Percentiles rank a stretch among this genome's conserved stretches.
Conservation (phyloP, 345 rosid species). For the Balakata baccata region DNA sequence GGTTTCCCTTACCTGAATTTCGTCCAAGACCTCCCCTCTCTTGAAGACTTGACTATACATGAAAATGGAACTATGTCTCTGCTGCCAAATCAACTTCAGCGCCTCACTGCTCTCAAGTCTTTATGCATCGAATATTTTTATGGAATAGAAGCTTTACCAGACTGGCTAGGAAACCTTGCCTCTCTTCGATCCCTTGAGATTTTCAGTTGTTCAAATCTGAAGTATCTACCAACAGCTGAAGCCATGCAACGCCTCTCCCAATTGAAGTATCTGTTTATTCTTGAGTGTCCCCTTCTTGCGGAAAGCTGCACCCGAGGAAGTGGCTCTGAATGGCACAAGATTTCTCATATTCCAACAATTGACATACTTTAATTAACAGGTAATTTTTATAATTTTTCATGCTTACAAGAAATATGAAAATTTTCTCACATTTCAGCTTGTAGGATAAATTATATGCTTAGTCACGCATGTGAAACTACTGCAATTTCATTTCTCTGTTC, state of each 20-base stretch:
- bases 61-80: neutral
- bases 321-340: neutral
- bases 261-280: neutral
- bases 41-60: neutral
- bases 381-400: too few relatives aligned
- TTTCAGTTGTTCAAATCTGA: neutral
- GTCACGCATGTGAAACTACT: too few relatives aligned
- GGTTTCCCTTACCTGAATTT: neutral
- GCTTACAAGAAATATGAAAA: too few relatives aligned
- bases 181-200: conserved; percentile 1
- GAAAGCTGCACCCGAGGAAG: neutral
- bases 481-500: too few relatives aligned
- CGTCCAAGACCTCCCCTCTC: neutral
- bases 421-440: too few relatives aligned
- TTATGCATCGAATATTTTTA: neutral
- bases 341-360: conserved; percentile 1
- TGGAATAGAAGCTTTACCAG: neutral
- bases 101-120: neutral
- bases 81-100: conserved; percentile 13
- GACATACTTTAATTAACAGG: too few relatives aligned
- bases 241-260: neutral
- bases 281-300: neutral
- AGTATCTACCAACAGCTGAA: neutral
- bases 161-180: conserved; percentile 4
- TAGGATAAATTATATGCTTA: too few relatives aligned